Evolutionary conservation across 192 early-diverging fungal genomes (phyloP).

Genomic region (Endogone sp.): DNA sequence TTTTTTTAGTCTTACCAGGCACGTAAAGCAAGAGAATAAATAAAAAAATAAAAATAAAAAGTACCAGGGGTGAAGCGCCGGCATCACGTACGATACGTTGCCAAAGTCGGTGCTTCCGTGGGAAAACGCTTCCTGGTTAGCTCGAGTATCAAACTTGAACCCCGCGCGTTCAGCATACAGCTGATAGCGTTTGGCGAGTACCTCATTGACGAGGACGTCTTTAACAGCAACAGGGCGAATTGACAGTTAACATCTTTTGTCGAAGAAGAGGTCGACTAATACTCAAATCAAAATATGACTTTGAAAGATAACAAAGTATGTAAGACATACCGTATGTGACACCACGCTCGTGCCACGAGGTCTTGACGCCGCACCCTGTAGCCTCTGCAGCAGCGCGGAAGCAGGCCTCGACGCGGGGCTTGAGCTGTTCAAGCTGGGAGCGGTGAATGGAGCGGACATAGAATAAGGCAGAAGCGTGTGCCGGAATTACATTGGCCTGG

Average conservation of each 20-base stretch:
- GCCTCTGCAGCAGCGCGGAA: constrained; percentile 64
- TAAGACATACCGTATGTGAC: constrained; percentile 16
- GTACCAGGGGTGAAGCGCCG: constrained; percentile 36
- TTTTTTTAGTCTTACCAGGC: too few relatives aligned
- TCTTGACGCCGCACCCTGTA: constrained; percentile 62
- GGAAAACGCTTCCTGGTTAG: constrained; percentile 10
- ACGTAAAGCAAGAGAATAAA: too few relatives aligned
- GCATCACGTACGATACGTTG: constrained; percentile 62
- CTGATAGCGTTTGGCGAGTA: constrained; percentile 29
- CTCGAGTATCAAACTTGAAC: constrained; percentile 16
- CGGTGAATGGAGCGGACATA: constrained; percentile 53
- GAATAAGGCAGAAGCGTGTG: constrained; percentile 51
- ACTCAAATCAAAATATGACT: too few relatives aligned
- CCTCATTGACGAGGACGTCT: constrained; percentile 42
- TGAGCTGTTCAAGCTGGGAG: constrained; percentile 42
- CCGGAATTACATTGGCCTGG: constrained; percentile 60
- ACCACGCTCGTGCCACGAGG: constrained; percentile 33
- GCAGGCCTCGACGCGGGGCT: constrained; percentile 43
- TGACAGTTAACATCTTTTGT: constrained; percentile 4
- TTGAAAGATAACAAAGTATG: background rate
- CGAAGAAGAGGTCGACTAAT: background rate
- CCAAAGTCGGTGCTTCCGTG: constrained; percentile 65
- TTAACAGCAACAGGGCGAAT: background rate
- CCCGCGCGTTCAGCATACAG: constrained; percentile 34
- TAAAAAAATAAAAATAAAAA: constrained; percentile 7